A percentile compares a stretch with the other conserved stretches of the same genome.
Evolutionary conservation across 768 basidiomycete genomes (phyloP).

Genomic region (Rubroboletus satanas): DNA sequence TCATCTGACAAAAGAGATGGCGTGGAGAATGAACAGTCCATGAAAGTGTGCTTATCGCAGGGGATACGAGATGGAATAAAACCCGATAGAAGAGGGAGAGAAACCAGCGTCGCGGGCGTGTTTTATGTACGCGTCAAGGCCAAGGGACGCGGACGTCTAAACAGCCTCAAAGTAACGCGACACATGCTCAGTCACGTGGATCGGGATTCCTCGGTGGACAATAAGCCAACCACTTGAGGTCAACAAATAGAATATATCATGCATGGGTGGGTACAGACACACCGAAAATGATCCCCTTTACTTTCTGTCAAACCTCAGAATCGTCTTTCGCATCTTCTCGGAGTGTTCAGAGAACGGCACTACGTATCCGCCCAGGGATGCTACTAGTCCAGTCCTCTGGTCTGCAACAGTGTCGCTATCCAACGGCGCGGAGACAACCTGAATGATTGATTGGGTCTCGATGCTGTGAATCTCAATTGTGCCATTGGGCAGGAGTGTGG

Average conservation of each 20-base stretch:
- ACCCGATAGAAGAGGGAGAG: not conserved
- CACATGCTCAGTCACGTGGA: conserved; percentile 23
- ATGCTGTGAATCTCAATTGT: conserved; percentile 81
- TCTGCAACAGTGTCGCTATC: conserved; percentile 24
- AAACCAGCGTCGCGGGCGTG: conserved; percentile 2
- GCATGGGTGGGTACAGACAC: conserved; percentile 19
- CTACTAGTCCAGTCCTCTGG: conserved; percentile 26
- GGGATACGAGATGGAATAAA: not conserved
- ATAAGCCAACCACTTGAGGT: not conserved
- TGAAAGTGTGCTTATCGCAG: not conserved
- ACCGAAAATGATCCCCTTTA: conserved; percentile 10
- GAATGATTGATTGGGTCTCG: conserved; percentile 66
- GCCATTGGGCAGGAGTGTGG: conserved; percentile 72
- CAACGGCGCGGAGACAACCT: conserved; percentile 55
- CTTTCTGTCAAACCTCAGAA: conserved; percentile 26
- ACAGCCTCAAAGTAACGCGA: conserved; percentile 22
- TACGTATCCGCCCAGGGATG: conserved; percentile 36
- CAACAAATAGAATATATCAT: conserved; percentile 7
- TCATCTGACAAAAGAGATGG: conserved; percentile 9
- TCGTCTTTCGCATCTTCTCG: conserved; percentile 37
- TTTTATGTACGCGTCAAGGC: conserved; percentile 9
- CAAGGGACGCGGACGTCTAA: conserved; percentile 11
- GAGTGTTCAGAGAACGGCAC: conserved; percentile 41
- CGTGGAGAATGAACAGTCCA: conserved; percentile 11
- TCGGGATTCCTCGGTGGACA: conserved; percentile 12